Conservation (phyloP, 768 basidiomycete genomes). For the Pulveroboletus sp. region DNA sequence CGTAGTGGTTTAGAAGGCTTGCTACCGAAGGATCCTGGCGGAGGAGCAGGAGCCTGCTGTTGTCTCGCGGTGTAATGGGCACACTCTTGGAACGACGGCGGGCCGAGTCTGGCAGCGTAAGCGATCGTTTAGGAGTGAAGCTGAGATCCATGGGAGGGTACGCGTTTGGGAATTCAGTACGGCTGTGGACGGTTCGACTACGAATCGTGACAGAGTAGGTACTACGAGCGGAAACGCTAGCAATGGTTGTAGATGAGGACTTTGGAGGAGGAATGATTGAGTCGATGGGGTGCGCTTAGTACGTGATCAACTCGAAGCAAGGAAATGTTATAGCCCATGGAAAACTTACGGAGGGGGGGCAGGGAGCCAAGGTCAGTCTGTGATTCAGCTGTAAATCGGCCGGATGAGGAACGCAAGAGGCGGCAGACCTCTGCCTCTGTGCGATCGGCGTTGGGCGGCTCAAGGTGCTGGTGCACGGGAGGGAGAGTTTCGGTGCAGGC, state of each 20-base stretch:
- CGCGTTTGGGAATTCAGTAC: slow-evolving; percentile 65
- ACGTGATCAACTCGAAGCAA: background rate
- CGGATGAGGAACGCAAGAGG: slow-evolving; percentile 70
- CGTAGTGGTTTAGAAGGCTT: slow-evolving; percentile 70
- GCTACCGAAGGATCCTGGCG: slow-evolving; percentile 78
- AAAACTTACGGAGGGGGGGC: slow-evolving; percentile 66
- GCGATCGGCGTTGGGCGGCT: slow-evolving; percentile 39
- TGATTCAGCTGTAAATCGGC: slow-evolving; percentile 55
- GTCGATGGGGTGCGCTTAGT: slow-evolving; percentile 66
- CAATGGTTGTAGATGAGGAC: slow-evolving; percentile 51
- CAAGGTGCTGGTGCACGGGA: slow-evolving; percentile 18
- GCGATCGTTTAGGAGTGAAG: slow-evolving; percentile 26
- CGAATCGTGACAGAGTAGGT: slow-evolving; percentile 76
- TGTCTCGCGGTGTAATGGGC: slow-evolving; percentile 43
- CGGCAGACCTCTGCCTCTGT: slow-evolving; percentile 41
- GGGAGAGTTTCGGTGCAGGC: slow-evolving; percentile 28
- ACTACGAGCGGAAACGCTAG: slow-evolving; percentile 51
- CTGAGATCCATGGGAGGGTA: slow-evolving; percentile 41
- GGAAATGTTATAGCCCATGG: background rate
- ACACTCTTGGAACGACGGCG: slow-evolving; percentile 30
- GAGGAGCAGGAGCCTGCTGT: slow-evolving; percentile 54
- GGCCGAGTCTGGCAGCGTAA: slow-evolving; percentile 27
- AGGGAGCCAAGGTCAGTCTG: slow-evolving; percentile 56
- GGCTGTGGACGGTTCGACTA: slow-evolving; percentile 54
- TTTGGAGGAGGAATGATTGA: slow-evolving; percentile 47